Base-by-base conservation (phyloP, 73 alveolate genomes). In the Paramecium bursaria region DNA sequence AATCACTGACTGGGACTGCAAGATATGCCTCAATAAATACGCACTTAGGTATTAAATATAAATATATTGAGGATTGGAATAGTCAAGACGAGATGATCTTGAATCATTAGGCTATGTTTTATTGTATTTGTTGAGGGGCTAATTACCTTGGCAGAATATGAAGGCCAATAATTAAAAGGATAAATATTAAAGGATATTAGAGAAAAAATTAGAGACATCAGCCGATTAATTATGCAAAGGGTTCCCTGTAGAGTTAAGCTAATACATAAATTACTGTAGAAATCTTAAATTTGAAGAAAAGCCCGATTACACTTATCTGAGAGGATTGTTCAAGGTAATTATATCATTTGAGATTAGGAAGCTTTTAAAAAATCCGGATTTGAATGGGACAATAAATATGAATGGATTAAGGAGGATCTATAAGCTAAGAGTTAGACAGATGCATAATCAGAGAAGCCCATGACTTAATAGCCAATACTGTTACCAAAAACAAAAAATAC, bases 1-100 rank as follows among this genome's bases (percentile, higher is more conserved):
- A 96, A 87, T 94, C 93, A 54, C 85, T 96, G 57, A 95, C 97
- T 13, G 99, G 99, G 0, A 96, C 99, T 7, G 99, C 99, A 7
- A 80, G 95, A 35, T 79, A 92, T 87, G 93, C 93, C 2, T 87
- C 93, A 46, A 54, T 87, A 3, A 87, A 87, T 50, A 74, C 93
- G 3, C 93, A 87, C 48, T 46, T 85, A 44, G n/a, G n/a, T n/a
- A n/a, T n/a, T n/a, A n/a, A n/a, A n/a, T n/a, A n/a, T n/a, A n/a
- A n/a, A n/a, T n/a, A n/a, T n/a, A n/a, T n/a, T n/a, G n/a, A n/a
- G 92, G 93, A n/a, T 46, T 90, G 73, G 94, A 86, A 19, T 92
- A 93, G 46, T 74, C 95, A 47, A 57, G 98, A 49, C 89, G 96
- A 57, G 98, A 93, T 85, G 98, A 93, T 86, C 50, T 93, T 2